phyloP scores from a whole-genome alignment of 208 protist genomes.

The Wallacemonas sp. region DNA sequence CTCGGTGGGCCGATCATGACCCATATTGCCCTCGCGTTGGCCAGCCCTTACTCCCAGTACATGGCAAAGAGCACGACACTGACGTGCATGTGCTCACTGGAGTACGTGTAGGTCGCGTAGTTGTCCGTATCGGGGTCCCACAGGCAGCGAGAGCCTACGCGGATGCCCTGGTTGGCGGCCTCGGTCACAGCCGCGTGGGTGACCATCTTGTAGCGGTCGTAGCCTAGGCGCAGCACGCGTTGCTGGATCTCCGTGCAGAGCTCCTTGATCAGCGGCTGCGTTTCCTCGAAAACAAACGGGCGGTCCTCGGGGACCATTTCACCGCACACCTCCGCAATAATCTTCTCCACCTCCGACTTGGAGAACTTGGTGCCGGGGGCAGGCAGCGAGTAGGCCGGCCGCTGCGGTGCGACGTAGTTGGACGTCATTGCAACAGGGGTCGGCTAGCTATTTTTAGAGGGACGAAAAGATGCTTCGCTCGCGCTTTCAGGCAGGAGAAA shows the following conservation, averaged over 20 bases:
- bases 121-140: conserved; percentile 93
- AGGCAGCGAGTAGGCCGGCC: conserved; percentile 72
- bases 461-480: too few species aligned
- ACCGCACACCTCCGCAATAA: conserved; percentile 78
- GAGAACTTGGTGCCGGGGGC: conserved; percentile 74
- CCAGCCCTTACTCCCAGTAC: conserved; percentile 89
- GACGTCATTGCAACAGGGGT: conserved; percentile 9
- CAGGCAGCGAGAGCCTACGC: conserved; percentile 84
- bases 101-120: conserved; percentile 82
- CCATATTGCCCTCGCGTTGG: too few species aligned
- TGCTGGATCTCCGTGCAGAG: conserved; percentile 89
- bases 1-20: too few species aligned
- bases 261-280: conserved; percentile 82
- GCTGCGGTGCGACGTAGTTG: conserved; percentile 49
- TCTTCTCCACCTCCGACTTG: conserved; percentile 70
- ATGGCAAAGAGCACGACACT: conserved; percentile 71
- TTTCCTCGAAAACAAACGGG: conserved; percentile 74
- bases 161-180: conserved; percentile 83
- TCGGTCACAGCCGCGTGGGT: conserved; percentile 85
- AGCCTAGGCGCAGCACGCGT: conserved; percentile 84
- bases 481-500: too few species aligned
- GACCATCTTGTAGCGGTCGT: conserved; percentile 92
- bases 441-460: too few species aligned
- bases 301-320: conserved; percentile 64
- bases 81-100: conserved; percentile 77